phyloP scores from a whole-genome alignment of 2,329 filamentous ascomycete genomes.

The Thelonectria olida region DNA sequence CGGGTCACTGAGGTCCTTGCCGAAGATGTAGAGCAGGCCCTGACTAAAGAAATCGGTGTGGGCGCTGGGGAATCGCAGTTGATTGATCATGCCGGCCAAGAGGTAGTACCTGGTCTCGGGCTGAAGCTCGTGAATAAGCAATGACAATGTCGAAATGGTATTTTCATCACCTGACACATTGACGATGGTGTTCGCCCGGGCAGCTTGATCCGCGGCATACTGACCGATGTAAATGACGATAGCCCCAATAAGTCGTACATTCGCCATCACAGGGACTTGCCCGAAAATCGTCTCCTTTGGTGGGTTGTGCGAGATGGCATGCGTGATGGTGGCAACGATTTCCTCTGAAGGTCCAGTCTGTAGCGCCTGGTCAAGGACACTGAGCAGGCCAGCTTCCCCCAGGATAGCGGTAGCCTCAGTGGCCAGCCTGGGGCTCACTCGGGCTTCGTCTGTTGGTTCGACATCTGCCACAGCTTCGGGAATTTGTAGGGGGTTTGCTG shows the following conservation, averaged over 20 bases:
- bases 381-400: slow-evolving; percentile 63
- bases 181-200: slow-evolving; percentile 66
- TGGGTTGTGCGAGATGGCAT: slow-evolving; percentile 72
- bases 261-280: slow-evolving; percentile 72
- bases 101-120: slow-evolving; percentile 87
- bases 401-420: slow-evolving; percentile 69
- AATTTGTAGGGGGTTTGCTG: slow-evolving; percentile 76
- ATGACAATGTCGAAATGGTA: slow-evolving; percentile 78
- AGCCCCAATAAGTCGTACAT: slow-evolving; percentile 78
- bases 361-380: slow-evolving; percentile 67
- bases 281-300: slow-evolving; percentile 71
- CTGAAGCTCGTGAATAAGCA: slow-evolving; percentile 77
- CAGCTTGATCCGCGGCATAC: slow-evolving; percentile 70
- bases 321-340: slow-evolving; percentile 78
- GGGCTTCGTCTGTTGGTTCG: slow-evolving; percentile 79
- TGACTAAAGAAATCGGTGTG: slow-evolving; percentile 95
- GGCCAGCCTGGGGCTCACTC: slow-evolving; percentile 70
- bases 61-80: slow-evolving; percentile 88
- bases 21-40: slow-evolving; percentile 85
- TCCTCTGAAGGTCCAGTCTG: slow-evolving; percentile 74
- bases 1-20: slow-evolving; percentile 74
- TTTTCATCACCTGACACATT: slow-evolving; percentile 52
- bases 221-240: slow-evolving; percentile 85
- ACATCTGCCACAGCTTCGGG: slow-evolving; percentile 79
- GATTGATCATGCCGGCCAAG: slow-evolving; percentile 85